These are phyloP conservation scores for Ilyonectria destructans DNA, from an alignment of 2,329 filamentous ascomycete genomes.

Conservation along the genomic window DNA sequence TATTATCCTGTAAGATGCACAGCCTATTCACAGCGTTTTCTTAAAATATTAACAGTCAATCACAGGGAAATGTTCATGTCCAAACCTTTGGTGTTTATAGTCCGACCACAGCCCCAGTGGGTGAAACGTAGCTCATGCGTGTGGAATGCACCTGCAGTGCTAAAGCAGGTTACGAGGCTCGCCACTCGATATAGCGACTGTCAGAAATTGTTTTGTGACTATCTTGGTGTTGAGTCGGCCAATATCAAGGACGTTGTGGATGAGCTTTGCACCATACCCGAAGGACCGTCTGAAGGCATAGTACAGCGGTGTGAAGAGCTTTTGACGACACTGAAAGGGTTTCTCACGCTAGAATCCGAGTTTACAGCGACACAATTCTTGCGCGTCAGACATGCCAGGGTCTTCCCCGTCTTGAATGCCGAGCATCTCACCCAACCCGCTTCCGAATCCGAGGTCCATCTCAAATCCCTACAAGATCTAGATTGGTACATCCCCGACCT, in stretches of 20 bases:
- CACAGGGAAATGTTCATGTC: slow-evolving; percentile 9
- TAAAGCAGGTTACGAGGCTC: slow-evolving; percentile 24
- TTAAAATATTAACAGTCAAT: neutral
- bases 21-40: neutral
- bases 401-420: slow-evolving; percentile 9
- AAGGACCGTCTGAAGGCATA: neutral
- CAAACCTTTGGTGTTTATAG: slow-evolving; percentile 22
- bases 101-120: slow-evolving; percentile 21
- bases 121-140: slow-evolving; percentile 14
- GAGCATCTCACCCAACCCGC: neutral
- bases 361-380: neutral
- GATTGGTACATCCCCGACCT: slow-evolving; percentile 26
- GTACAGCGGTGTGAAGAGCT: slow-evolving; percentile 17
- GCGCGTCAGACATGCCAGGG: slow-evolving; percentile 10
- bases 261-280: slow-evolving; percentile 17
- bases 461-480: slow-evolving; percentile 10
- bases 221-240: slow-evolving; percentile 6
- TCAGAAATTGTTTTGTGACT: slow-evolving; percentile 14
- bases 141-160: slow-evolving; percentile 23
- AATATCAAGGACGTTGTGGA: slow-evolving; percentile 15
- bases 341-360: neutral
- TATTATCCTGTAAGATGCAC: neutral
- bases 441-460: neutral
- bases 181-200: slow-evolving; percentile 24
- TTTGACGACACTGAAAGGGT: slow-evolving; percentile 3